Conservation (phyloP, 495 filamentous ascomycete species). For the Xylaria castorea region DNA sequence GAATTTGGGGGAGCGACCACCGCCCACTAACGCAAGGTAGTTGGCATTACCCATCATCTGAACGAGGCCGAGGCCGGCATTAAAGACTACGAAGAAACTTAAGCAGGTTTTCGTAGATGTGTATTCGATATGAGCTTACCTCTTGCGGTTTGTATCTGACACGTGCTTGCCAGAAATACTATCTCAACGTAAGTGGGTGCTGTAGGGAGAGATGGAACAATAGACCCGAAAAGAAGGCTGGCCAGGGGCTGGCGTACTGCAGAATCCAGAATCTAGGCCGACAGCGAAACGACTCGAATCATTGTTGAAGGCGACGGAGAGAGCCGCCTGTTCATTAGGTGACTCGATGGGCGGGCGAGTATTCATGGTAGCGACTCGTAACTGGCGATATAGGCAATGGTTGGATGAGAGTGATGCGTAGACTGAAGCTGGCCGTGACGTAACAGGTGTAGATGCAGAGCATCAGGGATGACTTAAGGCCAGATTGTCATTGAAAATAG, state of each 20-base stretch:
- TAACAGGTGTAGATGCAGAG: slow-evolving; percentile 28
- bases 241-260: slow-evolving; percentile 62
- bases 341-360: slow-evolving; percentile 85
- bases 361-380: slow-evolving; percentile 70
- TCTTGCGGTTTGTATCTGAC: slow-evolving; percentile 69
- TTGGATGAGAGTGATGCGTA: slow-evolving; percentile 8
- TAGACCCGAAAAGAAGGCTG: neutral
- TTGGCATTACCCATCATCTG: slow-evolving; percentile 90
- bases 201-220: neutral
- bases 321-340: slow-evolving; percentile 73
- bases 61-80: slow-evolving; percentile 80
- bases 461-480: slow-evolving; percentile 12
- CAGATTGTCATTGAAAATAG: slow-evolving; percentile 26
- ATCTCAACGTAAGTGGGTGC: slow-evolving; percentile 27
- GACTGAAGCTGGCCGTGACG: slow-evolving; percentile 26
- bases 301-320: slow-evolving; percentile 86
- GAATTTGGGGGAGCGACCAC: slow-evolving; percentile 85
- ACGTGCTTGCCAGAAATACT: slow-evolving; percentile 83
- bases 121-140: slow-evolving; percentile 31
- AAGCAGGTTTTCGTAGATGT: neutral
- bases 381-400: slow-evolving; percentile 6
- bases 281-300: slow-evolving; percentile 89
- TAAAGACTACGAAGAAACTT: slow-evolving; percentile 66
- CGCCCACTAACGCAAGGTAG: slow-evolving; percentile 88
- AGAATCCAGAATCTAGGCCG: slow-evolving; percentile 85